phyloP scores from a whole-genome alignment of 768 basidiomycete genomes.

The Collybiopsis luxurians region DNA sequence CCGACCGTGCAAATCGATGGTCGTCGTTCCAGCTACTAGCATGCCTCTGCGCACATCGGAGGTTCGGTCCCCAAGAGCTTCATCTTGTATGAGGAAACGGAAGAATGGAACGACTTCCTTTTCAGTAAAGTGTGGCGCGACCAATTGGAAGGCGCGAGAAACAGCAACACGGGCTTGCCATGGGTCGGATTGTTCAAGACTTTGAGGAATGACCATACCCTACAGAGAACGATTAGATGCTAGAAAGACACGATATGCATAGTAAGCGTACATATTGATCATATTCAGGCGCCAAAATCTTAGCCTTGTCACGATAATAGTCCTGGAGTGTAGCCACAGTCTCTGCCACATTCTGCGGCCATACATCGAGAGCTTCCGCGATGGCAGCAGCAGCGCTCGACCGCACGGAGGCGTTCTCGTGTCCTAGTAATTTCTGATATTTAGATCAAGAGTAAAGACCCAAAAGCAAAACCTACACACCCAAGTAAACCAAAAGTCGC shows the following conservation, averaged over 20 bases:
- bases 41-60: conserved; percentile 82
- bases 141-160: conserved; percentile 59
- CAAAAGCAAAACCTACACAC: conserved; percentile 37
- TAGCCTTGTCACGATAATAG: conserved; percentile 87
- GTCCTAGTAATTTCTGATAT: conserved; percentile 49
- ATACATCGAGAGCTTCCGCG: conserved; percentile 70
- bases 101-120: conserved; percentile 72
- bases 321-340: conserved; percentile 57
- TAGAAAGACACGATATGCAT: not conserved
- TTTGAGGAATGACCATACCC: conserved; percentile 93
- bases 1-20: conserved; percentile 84
- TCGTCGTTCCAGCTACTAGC: conserved; percentile 77
- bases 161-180: conserved; percentile 82
- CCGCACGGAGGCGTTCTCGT: conserved; percentile 80
- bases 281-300: conserved; percentile 85
- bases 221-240: conserved; percentile 24
- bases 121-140: conserved; percentile 65
- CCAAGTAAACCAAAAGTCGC: conserved; percentile 63
- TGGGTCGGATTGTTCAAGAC: conserved; percentile 84
- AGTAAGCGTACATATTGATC: conserved; percentile 75
- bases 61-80: conserved; percentile 84
- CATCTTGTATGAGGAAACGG: conserved; percentile 78
- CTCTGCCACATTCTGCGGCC: conserved; percentile 53
- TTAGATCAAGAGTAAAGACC: not conserved
- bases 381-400: conserved; percentile 68